Base-by-base conservation (phyloP, 2,329 filamentous ascomycete species). In the Clonostachys rhizophaga region DNA sequence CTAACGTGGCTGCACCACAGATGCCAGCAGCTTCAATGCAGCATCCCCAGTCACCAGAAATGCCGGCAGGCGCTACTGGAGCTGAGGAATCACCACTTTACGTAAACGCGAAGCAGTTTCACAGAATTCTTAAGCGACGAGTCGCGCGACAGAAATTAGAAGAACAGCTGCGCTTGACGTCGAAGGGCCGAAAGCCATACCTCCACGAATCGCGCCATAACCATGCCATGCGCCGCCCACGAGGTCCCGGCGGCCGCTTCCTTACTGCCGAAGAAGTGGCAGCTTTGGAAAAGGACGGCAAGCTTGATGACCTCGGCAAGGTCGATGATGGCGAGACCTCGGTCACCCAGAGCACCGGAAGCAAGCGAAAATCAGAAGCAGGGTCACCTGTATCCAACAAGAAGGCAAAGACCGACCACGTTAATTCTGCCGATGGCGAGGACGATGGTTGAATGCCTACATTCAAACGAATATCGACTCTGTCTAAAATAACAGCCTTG, bases 61-160 rank as follows among this genome's bases (percentile, higher is more conserved):
- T 94, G 58, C 79, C 87, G 2, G 74, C 86, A 4, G 76, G 78
- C 13, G 79, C 79, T 13, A 83, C 84, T 5, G 94, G 97, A 65
- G 83, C 84, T 5, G 94, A 97, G 64, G 94, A 99, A 62, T 92
- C 92, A 1, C 94, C 94, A 0, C 74, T 99, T 1, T 99, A 99
- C 58, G 94, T 99, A 60, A 99, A 99, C 59, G 94, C 94, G 6
- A 99, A 99, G 66, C 94, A 99, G 61, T 99, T 99, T 57, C 94
- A 99, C 64, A 87, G 94, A 24, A 99, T 99, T 43, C 70, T 99
- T 47, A 97, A 99, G 75, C 82, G 94, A 49, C 83, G 94, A 49
- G 90, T 97, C 53, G 94, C 94, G 7, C 82, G 94, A 34, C 94
- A 97, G 67, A 90, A 89, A 64, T 76, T 99, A 14, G 94, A 99